Evolutionary conservation across 495 filamentous ascomycete species (phyloP), one percentile per base, ranked within the genome.

Genomic region (Platismatia glauca): DNA sequence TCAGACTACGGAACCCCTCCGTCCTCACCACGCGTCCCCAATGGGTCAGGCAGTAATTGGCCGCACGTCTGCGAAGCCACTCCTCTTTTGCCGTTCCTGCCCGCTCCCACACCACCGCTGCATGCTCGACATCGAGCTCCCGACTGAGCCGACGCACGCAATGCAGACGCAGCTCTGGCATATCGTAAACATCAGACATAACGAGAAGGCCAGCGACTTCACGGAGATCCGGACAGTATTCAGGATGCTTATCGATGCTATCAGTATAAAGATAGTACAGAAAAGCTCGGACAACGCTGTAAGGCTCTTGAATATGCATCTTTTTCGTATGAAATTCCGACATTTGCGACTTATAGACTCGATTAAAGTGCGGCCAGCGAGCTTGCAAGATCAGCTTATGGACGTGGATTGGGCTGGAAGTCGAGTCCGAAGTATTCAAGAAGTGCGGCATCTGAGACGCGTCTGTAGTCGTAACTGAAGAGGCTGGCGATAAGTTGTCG

Each of bases 231-330:
- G 81, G 78, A 64, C 83, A 84, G 64, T 84, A 83, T 24, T 85
- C 79, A 20, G 83, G 80, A 55, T 82, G 78, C 12, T 81, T 79
- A 29, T 86, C 81, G 70, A 98, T 96, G 66, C 86, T 89, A 73
- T 97, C 94, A 4, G 93, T 96, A 75, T 98, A 98, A 20, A 98
- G 81, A 70, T 96, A 98, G 77, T 91, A 94, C 31, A 97, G 78
- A 71, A 98, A 98, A 3, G 91, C 89, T 63, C 89, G 90, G 60
- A 98, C 95, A 7, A 96, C 91, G 7, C 86, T 86, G 72, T 97
- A 97, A 3, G 91, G 90, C 70, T 97, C 95, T 0, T 95, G 92
- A 48, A 98, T 95, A 74, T 97, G 94, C 88, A 98, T 92, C 71
- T 89, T 89, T 68, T 92, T 91, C 16, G 89, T 90, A 72, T 97